These are phyloP conservation scores for Massarina eburnea DNA, from an alignment of 2,329 filamentous ascomycete genomes.

Conservation along the genomic window DNA sequence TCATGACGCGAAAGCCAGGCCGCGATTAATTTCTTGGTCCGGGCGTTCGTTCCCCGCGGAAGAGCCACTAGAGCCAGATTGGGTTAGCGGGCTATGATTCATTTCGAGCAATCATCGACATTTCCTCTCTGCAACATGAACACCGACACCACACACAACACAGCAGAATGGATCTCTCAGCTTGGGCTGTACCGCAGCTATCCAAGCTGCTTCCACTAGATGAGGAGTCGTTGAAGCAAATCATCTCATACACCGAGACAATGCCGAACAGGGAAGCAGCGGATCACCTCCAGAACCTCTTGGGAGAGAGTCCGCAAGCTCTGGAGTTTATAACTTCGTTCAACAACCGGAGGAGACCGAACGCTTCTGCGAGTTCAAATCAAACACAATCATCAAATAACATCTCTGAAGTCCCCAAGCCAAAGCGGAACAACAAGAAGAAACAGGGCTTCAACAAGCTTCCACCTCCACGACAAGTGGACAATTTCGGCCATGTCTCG, in stretches of 20 bases:
- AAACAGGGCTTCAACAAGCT: slow-evolving; percentile 41
- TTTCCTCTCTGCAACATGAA: neutral
- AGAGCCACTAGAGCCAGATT: slow-evolving; percentile 17
- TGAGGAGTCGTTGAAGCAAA: slow-evolving; percentile 78
- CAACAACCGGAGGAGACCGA: slow-evolving; percentile 64
- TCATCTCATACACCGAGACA: slow-evolving; percentile 77
- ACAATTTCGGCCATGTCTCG: slow-evolving; percentile 63
- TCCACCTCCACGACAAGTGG: slow-evolving; percentile 48
- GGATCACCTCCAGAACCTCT: slow-evolving; percentile 82
- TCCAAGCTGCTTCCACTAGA: slow-evolving; percentile 81
- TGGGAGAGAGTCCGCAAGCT: slow-evolving; percentile 79
- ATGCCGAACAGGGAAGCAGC: slow-evolving; percentile 77
- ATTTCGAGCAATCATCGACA: slow-evolving; percentile 9
- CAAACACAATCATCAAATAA: slow-evolving; percentile 20
- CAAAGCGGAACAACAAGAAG: slow-evolving; percentile 47
- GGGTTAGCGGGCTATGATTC: slow-evolving; percentile 21
- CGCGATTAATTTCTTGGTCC: slow-evolving; percentile 22
- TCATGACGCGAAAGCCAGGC: too few species aligned
- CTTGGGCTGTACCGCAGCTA: slow-evolving; percentile 70
- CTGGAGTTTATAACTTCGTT: slow-evolving; percentile 72
- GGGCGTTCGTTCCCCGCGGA: neutral
- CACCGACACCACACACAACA: slow-evolving; percentile 3
- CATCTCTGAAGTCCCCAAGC: slow-evolving; percentile 34
- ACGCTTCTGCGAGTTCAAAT: slow-evolving; percentile 20
- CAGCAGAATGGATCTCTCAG: slow-evolving; percentile 43